Conservation (phyloP, 805 yeast genomes). For the Starmerella khaoyaiensis region DNA sequence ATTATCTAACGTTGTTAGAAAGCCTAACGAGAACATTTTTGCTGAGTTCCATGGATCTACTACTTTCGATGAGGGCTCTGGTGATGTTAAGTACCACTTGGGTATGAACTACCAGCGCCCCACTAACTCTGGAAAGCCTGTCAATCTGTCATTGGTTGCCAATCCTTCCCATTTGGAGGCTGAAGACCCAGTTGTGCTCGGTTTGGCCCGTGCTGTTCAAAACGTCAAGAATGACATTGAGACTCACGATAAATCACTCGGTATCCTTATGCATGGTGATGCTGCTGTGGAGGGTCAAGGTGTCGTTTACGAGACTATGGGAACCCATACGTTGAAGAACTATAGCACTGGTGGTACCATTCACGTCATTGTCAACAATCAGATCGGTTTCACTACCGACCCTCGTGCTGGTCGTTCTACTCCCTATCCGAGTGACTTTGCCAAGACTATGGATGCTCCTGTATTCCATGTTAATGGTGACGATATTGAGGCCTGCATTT, state of each 20-base stretch:
- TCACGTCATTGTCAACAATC: slow-evolving; percentile 92
- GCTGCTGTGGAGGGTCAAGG: slow-evolving; percentile 99
- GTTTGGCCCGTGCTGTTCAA: slow-evolving; percentile 93
- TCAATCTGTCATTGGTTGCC: slow-evolving; percentile 90
- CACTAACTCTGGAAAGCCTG: slow-evolving; percentile 94
- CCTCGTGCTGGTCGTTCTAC: slow-evolving; percentile 97
- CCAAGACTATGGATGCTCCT: slow-evolving; percentile 93
- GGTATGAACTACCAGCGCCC: slow-evolving; percentile 99
- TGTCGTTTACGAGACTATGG: slow-evolving; percentile 97
- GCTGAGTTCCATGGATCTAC: slow-evolving; percentile 89
- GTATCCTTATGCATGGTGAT: slow-evolving; percentile 93
- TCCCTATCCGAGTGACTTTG: slow-evolving; percentile 94
- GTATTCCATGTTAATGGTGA: slow-evolving; percentile 99
- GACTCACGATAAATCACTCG: slow-evolving; percentile 72
- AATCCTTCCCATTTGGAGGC: slow-evolving; percentile 99
- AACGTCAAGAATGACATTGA: slow-evolving; percentile 75
- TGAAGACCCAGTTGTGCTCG: slow-evolving; percentile 96
- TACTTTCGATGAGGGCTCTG: slow-evolving; percentile 89
- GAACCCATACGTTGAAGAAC: slow-evolving; percentile 82
- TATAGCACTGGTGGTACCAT: slow-evolving; percentile 97
- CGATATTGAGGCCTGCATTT: slow-evolving; percentile 87
- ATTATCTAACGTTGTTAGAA: slow-evolving; percentile 95
- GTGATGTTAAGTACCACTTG: slow-evolving; percentile 97
- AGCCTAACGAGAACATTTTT: slow-evolving; percentile 95
- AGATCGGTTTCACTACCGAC: slow-evolving; percentile 98